phyloP scores from a whole-genome alignment of 805 yeast genomes.

The Candida namnaoensis region DNA sequence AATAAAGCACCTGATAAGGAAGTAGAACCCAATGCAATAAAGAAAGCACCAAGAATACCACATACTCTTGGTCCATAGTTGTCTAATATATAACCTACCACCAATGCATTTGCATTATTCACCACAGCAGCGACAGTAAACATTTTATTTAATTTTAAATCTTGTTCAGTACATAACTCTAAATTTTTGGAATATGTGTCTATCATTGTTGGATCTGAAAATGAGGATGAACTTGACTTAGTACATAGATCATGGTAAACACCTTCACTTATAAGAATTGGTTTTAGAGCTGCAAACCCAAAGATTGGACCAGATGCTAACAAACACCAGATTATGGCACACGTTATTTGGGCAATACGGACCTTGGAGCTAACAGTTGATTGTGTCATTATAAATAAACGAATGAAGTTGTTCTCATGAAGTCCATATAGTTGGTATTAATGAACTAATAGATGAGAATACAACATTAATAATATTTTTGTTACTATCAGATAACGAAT shows the following conservation, averaged over 20 bases:
- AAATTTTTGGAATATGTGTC: no score
- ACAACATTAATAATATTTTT: no score
- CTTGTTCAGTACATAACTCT: slow-evolving; percentile 66
- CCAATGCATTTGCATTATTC: slow-evolving; percentile 74
- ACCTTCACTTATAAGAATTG: background rate
- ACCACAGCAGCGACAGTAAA: slow-evolving; percentile 83
- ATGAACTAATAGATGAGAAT: no score
- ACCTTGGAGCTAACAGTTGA: no score
- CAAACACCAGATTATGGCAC: slow-evolving; percentile 86
- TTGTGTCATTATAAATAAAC: no score
- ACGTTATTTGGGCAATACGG: slow-evolving; percentile 62
- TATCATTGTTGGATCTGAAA: no score
- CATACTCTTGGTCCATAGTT: slow-evolving; percentile 72
- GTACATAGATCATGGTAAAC: slow-evolving; percentile 1
- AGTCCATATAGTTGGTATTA: no score
- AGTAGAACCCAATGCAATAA: slow-evolving; percentile 49
- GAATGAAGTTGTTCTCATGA: no score
- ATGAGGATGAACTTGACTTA: no score
- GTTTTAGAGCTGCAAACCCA: slow-evolving; percentile 74
- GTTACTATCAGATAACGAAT: no score
- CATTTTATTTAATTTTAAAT: slow-evolving; percentile 69
- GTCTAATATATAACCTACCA: slow-evolving; percentile 78
- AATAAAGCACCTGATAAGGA: slow-evolving; percentile 26
- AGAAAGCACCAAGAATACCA: slow-evolving; percentile 62
- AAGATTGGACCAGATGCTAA: slow-evolving; percentile 90